phyloP scores from a whole-genome alignment of 208 protist species.

The Wallacemonas sp. region DNA sequence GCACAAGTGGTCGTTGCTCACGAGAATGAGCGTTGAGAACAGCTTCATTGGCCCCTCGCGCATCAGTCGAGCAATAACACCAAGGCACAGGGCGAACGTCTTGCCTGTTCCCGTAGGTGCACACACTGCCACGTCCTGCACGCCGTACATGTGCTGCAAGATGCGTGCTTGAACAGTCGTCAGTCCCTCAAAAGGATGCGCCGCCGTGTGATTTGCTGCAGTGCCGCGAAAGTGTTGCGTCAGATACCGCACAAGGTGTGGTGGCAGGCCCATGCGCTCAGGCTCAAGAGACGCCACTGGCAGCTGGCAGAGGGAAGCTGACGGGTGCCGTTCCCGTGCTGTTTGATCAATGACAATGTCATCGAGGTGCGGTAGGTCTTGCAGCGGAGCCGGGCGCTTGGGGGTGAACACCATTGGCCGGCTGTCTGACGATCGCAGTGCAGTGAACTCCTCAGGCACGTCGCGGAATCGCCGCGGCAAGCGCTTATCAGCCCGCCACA shows the following conservation, averaged over 20 bases:
- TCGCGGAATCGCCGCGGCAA: conserved; percentile 78
- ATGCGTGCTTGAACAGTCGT: conserved; percentile 84
- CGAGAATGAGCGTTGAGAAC: conserved; percentile 76
- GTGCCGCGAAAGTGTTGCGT: conserved; percentile 35
- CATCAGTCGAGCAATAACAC: conserved; percentile 80
- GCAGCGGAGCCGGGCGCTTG: conserved; percentile 61
- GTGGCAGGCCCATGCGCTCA: conserved; percentile 84
- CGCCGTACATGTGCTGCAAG: conserved; percentile 85
- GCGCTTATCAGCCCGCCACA: conserved; percentile 67
- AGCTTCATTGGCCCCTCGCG: conserved; percentile 88
- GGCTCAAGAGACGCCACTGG: conserved; percentile 66
- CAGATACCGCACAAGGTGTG: conserved; percentile 61
- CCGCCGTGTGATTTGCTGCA: conserved; percentile 7
- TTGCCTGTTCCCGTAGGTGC: conserved; percentile 90
- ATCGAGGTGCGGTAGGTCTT: conserved; percentile 43
- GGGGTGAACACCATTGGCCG: conserved; percentile 83
- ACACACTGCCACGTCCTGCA: conserved; percentile 82
- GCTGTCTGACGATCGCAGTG: conserved; percentile 53
- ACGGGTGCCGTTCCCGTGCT: conserved; percentile 19
- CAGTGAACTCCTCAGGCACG: conserved; percentile 82
- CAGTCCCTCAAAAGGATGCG: conserved; percentile 29
- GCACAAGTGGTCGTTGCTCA: conserved; percentile 72
- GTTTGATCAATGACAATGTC: conserved; percentile 58
- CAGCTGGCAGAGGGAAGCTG: conserved; percentile 26
- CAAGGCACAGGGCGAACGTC: conserved; percentile 85